phyloP scores from a whole-genome alignment of 257 asterid species.

The Apocynum venetum region DNA sequence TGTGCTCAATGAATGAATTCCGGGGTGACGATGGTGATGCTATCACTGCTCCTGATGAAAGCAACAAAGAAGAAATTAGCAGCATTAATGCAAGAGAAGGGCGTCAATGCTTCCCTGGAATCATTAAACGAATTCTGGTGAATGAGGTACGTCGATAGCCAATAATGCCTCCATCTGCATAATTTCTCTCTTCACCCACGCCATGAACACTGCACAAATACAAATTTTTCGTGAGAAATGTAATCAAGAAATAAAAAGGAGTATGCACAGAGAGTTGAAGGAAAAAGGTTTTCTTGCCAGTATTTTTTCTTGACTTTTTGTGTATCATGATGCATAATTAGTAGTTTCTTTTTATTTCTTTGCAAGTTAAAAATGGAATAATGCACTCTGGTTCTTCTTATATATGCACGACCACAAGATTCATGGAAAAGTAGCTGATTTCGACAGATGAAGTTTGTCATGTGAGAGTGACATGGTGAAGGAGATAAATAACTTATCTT shows the following conservation, averaged over 20 bases:
- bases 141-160: constrained; percentile 14
- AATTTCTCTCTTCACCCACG: too few species aligned
- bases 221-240: neutral
- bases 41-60: neutral
- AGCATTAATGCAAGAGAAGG: neutral
- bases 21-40: constrained; percentile 5
- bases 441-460: neutral
- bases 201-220: too few species aligned
- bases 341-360: neutral
- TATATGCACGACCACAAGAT: neutral
- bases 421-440: neutral
- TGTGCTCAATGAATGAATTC: constrained; percentile 19
- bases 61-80: neutral
- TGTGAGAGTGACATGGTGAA: constrained; percentile 1
- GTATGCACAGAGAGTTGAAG: neutral
- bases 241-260: neutral
- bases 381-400: neutral
- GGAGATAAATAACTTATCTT: neutral
- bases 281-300: neutral
- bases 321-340: constrained; percentile 17
- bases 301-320: neutral
- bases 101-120: neutral
- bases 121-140: constrained; percentile 12
- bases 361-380: neutral
- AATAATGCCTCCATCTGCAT: too few species aligned